Evolutionary conservation across 805 yeast genomes (phyloP).

Genomic region (Saturnispora halmiae): DNA sequence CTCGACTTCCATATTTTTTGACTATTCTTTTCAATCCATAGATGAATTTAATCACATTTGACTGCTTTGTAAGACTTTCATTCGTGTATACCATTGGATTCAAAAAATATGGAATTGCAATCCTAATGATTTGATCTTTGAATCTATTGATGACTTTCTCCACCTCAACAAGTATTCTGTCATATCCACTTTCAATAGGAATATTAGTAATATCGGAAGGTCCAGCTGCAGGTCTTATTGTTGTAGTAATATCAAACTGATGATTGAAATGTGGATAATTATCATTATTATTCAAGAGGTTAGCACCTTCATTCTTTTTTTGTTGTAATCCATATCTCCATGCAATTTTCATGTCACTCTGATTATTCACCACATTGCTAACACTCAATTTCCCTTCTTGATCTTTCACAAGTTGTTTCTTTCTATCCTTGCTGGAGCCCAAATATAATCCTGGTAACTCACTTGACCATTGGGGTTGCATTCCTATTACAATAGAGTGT

Average conservation of each 20-base stretch:
- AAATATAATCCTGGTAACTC: conserved; percentile 71
- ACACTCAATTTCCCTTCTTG: conserved; percentile 61
- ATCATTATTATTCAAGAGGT: conserved; percentile 18
- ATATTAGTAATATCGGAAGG: conserved; percentile 52
- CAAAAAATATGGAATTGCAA: conserved; percentile 67
- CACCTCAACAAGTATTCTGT: conserved; percentile 33
- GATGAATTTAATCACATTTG: conserved; percentile 49
- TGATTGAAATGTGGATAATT: conserved; percentile 46
- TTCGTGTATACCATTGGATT: conserved; percentile 59
- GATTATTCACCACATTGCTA: conserved; percentile 45
- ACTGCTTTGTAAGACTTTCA: conserved; percentile 16
- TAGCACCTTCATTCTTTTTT: conserved; percentile 25
- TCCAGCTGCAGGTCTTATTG: conserved; percentile 57
- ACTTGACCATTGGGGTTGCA: conserved; percentile 48
- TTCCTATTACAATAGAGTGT: conserved; percentile 57
- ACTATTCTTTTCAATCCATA: conserved; percentile 49
- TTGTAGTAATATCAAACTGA: conserved; percentile 70
- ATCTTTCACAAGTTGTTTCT: conserved; percentile 46
- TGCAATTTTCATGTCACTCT: conserved; percentile 67
- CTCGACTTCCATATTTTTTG: conserved; percentile 31
- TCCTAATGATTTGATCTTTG: conserved; percentile 46
- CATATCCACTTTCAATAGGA: conserved; percentile 26
- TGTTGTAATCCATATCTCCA: conserved; percentile 76
- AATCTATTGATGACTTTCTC: conserved; percentile 32
- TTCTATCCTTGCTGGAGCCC: conserved; percentile 58